Base-by-base conservation (phyloP, 2,329 filamentous ascomycete genomes). In the Fusarium xylarioides region DNA sequence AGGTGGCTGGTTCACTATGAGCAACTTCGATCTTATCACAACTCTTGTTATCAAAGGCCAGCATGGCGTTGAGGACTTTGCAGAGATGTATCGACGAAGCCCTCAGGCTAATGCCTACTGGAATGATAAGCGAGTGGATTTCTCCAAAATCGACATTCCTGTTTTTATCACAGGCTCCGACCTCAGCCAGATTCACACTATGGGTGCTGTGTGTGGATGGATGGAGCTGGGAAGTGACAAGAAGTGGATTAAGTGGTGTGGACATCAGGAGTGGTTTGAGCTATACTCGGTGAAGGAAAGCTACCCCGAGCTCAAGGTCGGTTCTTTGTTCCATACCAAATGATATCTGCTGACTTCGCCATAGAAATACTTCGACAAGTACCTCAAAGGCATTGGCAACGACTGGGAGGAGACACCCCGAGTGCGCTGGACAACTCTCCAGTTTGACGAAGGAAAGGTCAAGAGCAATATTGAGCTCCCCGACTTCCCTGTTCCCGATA, bases 171-270 rank as follows among this genome's bases (percentile, higher is more conserved):
- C 65, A 1, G 74, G 71, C 1, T 74, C 74, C 4, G 71, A 76
- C 19, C 52, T 74, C 2, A 76, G 74, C n/a, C 70, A 72, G 32
- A 76, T 76, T 26, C 74, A 76, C 38, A 76, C 74, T 10, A 76
- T 76, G 74, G 74, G 74, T 12, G 66, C 63, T 19, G 71, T 76
- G 2, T 52, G 74, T 26, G 74, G 68, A 4, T 76, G 68, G 71
- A 74, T 76, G 59, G 71, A 76, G 47, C 19, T 73, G 23, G 50
- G 47, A 16, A 70, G 66, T 12, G 52, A 76, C 10, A 73, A 76
- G 18, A 74, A 74, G 14, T 76, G 74, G 74, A 66, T 76, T 11
- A 70, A 71, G 11, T 76, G 74, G 74, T 59, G 57, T 26, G 66
- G 73, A 1, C 40, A 73, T 0, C 74, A 76, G 26, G 74, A 76